Evolutionary conservation across 352 stramenopile species (phyloP), one percentile per base, ranked within the genome.

Genomic region (Phytophthora citrophthora): DNA sequence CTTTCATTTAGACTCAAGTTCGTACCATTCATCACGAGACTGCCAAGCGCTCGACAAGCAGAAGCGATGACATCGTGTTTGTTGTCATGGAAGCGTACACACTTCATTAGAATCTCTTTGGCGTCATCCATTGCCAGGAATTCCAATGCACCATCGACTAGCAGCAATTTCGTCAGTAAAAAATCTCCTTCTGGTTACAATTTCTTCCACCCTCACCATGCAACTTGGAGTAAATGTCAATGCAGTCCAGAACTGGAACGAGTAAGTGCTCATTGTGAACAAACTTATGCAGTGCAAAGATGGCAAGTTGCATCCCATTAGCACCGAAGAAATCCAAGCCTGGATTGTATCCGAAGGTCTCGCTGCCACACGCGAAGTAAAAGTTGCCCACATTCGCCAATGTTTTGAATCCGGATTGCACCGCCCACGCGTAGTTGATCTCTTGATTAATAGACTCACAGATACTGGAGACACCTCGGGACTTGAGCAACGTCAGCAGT

Each of bases 341-440:
- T 4, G 83, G 83, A 44, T 90, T 89, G 64, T 88, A 90, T 29
- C 80, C 78, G 41, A 93, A 90, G 11, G 77, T 69, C 36, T 83
- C 76, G 15, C 74, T 66, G 9, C 76, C 85, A 49, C 85, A 91
- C 20, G 85, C 83, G 38, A 90, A 90, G 74, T 92, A 94, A 63
- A 90, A 94, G 57, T 91, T 72, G 59, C 76, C 82, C 27, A 90
- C 79, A 53, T 75, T 81, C 10, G 77, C 66, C 23, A 94, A 72
- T 26, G 83, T 91, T 64, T 79, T 76, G 66, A 91, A 92, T 15
- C 81, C 83, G 6, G 83, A 90, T 8, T 74, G 71, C 15, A 89
- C 83, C 13, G 83, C 81, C 85, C 83, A 92, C 23, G 74, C 81
- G 54, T 90, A 90, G 61, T 88, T 83, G 54, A 94, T 92, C 66